Evolutionary conservation across 2,329 filamentous ascomycete genomes (phyloP).

Genomic region (Colletotrichum eleusines): DNA sequence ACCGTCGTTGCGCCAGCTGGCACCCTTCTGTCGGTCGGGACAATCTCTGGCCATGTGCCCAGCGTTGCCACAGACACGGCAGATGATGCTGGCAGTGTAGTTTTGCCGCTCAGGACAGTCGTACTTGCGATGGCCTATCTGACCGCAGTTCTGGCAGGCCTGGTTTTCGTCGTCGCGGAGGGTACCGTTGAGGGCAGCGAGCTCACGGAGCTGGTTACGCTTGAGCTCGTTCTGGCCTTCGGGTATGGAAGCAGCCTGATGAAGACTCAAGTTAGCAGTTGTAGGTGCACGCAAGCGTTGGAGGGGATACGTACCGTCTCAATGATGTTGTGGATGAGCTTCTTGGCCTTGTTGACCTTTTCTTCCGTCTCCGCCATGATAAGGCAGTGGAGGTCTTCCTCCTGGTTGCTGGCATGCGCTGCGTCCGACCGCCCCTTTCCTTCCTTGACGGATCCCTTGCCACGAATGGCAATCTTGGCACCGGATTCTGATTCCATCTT

Average conservation of each 20-base stretch:
- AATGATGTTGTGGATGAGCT: constrained; percentile 97
- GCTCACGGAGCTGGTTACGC: constrained; percentile 96
- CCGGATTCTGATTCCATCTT: constrained; percentile 99
- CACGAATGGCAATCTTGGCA: constrained; percentile 98
- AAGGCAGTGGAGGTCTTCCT: constrained; percentile 98
- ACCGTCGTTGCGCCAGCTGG: constrained; percentile 89
- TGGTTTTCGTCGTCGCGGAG: constrained; percentile 99
- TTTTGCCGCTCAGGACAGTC: constrained; percentile 98
- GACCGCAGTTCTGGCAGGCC: constrained; percentile 98
- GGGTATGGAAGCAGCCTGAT: constrained; percentile 93
- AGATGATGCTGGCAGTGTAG: constrained; percentile 99
- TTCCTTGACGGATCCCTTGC: constrained; percentile 99
- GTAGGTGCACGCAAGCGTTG: neutral
- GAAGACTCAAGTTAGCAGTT: constrained; percentile 44
- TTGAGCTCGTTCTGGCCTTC: constrained; percentile 99
- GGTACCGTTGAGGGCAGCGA: constrained; percentile 97
- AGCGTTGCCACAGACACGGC: constrained; percentile 96
- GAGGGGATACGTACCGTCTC: constrained; percentile 80
- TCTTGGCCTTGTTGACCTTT: constrained; percentile 99
- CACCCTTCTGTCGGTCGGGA: constrained; percentile 91
- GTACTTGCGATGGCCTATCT: constrained; percentile 99
- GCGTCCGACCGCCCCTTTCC: constrained; percentile 99
- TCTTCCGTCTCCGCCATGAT: constrained; percentile 99
- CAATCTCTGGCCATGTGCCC: constrained; percentile 99
- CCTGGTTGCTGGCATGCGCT: constrained; percentile 99